A percentile compares a stretch with the other conserved stretches of the same genome.
phyloP scores from a whole-genome alignment of 495 filamentous ascomycete species.

The Oidiodendron maius region DNA sequence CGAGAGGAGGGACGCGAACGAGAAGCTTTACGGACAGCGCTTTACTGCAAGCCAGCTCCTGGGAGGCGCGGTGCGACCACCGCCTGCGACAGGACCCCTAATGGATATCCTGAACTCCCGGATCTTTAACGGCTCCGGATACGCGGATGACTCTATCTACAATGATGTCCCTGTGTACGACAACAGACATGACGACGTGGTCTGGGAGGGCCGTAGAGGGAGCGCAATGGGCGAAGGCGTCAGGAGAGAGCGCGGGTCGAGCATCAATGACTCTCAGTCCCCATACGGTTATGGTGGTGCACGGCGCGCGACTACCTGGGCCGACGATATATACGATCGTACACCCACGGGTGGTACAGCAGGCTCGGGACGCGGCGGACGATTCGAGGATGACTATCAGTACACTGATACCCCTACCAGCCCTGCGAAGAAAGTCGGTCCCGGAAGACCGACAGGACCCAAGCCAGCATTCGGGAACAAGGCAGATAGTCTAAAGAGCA shows the following conservation, averaged over 20 bases:
- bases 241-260: slow-evolving; percentile 51
- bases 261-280: slow-evolving; percentile 36
- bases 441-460: slow-evolving; percentile 71
- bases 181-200: slow-evolving; percentile 77
- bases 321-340: slow-evolving; percentile 82
- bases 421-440: slow-evolving; percentile 41
- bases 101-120: slow-evolving; percentile 79
- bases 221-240: slow-evolving; percentile 71
- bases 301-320: slow-evolving; percentile 73
- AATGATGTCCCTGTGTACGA: slow-evolving; percentile 94
- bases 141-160: slow-evolving; percentile 67
- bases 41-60: slow-evolving; percentile 81
- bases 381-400: slow-evolving; percentile 46
- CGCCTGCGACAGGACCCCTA: slow-evolving; percentile 75
- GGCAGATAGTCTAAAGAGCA: slow-evolving; percentile 60
- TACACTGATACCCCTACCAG: slow-evolving; percentile 54
- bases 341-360: slow-evolving; percentile 30
- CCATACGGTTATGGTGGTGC: slow-evolving; percentile 54
- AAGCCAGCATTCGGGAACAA: slow-evolving; percentile 74
- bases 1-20: slow-evolving; percentile 92
- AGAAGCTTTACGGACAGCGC: slow-evolving; percentile 83
- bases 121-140: slow-evolving; percentile 63
- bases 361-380: slow-evolving; percentile 27
- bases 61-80: slow-evolving; percentile 67
- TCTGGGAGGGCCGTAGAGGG: slow-evolving; percentile 83